These are phyloP conservation scores for Iberis pinnata DNA, from an alignment of 345 rosid species.

Conservation along the genomic window DNA sequence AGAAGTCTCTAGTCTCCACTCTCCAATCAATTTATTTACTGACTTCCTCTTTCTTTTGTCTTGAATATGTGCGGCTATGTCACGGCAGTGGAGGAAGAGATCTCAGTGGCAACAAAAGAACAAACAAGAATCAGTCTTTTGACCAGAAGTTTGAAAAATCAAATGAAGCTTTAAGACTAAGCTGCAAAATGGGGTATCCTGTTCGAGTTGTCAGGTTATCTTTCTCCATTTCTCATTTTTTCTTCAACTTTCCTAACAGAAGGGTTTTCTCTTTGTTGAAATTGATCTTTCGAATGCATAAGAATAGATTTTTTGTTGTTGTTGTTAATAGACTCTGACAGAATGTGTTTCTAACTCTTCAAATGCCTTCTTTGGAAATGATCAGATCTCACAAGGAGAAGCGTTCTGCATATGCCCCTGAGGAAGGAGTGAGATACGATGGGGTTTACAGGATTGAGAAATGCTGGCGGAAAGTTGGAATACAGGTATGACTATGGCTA, in stretches of 20 bases:
- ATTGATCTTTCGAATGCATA: not conserved
- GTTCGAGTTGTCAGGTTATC: constrained; percentile 1
- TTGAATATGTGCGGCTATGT: not conserved
- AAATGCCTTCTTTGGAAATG: not conserved
- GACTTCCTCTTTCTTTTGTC: not conserved
- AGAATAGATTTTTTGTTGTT: not conserved
- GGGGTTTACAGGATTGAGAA: constrained; percentile 66
- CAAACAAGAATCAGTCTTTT: not conserved
- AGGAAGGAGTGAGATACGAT: constrained; percentile 57
- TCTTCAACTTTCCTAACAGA: not conserved
- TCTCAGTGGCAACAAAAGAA: not conserved
- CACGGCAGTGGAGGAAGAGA: constrained; percentile 1
- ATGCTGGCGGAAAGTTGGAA: constrained; percentile 63
- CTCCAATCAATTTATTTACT: not conserved
- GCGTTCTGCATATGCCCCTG: constrained; percentile 60
- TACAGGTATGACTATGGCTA: not conserved
- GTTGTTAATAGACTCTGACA: not conserved
- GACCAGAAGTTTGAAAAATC: not conserved
- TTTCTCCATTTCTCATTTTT: not conserved
- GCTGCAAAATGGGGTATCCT: constrained; percentile 5
- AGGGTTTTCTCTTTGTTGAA: not conserved
- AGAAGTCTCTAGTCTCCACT: not conserved
- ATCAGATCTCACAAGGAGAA: constrained; percentile 50
- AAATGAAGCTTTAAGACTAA: not conserved
- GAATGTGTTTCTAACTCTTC: not conserved